These are phyloP conservation scores for Cicer arietinum DNA, from an alignment of 306 rosid species.

Conservation along the genomic window DNA sequence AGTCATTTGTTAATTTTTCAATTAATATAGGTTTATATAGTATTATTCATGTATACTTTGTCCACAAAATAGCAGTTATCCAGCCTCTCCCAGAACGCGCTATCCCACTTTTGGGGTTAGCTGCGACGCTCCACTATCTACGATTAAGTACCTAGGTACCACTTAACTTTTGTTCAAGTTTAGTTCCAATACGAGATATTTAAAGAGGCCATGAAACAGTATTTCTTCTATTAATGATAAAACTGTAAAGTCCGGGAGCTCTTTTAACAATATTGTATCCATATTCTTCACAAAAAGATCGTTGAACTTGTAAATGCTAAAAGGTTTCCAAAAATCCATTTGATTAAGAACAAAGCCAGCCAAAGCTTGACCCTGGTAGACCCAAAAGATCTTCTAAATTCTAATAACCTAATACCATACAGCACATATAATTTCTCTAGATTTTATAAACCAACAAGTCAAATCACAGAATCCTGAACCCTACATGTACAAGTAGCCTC, in stretches of 20 bases:
- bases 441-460: constrained; percentile 31
- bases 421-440: constrained; percentile 9
- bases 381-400: constrained; percentile 26
- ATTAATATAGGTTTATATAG: too few species aligned
- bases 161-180: constrained; percentile 9
- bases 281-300: background rate
- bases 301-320: background rate
- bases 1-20: too few species aligned
- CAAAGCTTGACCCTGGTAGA: constrained; percentile 13
- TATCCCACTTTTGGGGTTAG: too few species aligned
- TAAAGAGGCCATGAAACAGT: constrained; percentile 23
- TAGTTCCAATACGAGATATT: constrained; percentile 21
- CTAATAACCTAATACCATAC: constrained; percentile 34
- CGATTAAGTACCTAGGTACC: background rate
- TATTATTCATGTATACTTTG: too few species aligned
- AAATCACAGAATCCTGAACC: constrained; percentile 37
- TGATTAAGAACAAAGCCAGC: constrained; percentile 30
- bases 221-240: constrained; percentile 3
- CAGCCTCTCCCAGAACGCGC: too few species aligned
- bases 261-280: constrained; percentile 16
- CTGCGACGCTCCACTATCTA: too few species aligned
- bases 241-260: background rate
- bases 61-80: too few species aligned
- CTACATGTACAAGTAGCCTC: constrained; percentile 11
- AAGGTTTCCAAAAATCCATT: constrained; percentile 15